phyloP scores from a whole-genome alignment of 768 basidiomycete genomes.

The Pseudohyphozyma bogoriensis region DNA sequence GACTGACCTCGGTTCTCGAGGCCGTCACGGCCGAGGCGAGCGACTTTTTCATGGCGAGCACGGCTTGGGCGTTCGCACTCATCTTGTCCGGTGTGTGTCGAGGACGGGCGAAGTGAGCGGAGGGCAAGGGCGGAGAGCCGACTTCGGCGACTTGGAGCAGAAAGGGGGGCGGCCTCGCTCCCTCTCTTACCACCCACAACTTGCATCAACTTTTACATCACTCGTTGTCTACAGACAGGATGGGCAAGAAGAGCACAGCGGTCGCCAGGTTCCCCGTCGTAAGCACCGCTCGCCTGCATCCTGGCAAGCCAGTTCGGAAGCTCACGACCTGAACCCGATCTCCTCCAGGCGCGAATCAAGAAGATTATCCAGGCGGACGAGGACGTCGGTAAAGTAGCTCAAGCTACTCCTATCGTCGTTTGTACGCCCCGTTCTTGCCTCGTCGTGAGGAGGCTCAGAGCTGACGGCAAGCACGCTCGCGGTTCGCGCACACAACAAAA shows the following conservation, averaged over 20 bases:
- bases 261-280: slow-evolving; percentile 86
- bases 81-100: not conserved
- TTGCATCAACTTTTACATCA: too few relatives aligned
- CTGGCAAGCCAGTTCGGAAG: not conserved
- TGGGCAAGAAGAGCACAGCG: slow-evolving; percentile 62
- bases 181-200: not conserved
- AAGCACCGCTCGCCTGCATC: slow-evolving; percentile 36
- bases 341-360: slow-evolving; percentile 80
- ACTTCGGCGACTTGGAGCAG: too few relatives aligned
- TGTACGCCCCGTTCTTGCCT: slow-evolving; percentile 58
- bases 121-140: not conserved
- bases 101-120: not conserved
- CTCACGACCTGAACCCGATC: not conserved
- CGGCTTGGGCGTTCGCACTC: not conserved
- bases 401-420: slow-evolving; percentile 90
- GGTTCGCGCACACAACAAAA: not conserved
- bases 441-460: not conserved
- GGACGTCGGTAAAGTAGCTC: slow-evolving; percentile 95
- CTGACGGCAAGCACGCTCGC: not conserved
- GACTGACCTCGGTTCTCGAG: slow-evolving; percentile 12
- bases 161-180: too few relatives aligned
- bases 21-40: slow-evolving; percentile 11
- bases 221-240: too few relatives aligned
- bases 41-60: slow-evolving; percentile 19
- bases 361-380: slow-evolving; percentile 99